Base-by-base conservation (phyloP, 2,329 filamentous ascomycete genomes). In the Fusarium sp. region DNA sequence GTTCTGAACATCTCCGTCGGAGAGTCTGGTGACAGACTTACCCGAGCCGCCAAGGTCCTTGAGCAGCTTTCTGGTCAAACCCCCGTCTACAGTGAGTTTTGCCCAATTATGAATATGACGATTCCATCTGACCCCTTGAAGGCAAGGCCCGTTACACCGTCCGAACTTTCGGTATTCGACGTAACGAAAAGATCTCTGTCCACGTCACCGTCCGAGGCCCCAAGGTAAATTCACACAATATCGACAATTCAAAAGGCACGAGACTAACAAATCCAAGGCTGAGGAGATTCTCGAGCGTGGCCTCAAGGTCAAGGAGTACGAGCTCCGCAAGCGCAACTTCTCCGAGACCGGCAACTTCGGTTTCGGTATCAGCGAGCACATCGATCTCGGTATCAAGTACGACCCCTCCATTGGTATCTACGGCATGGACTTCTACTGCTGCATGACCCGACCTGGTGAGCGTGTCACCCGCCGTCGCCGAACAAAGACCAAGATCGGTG, bases 291-390 rank as follows among this genome's bases (percentile, higher is more conserved):
- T 99, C 82, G 96, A 99, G 93, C 95, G 96, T 90, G 96, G 96
- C 84, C 92, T 99, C 84, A 99, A 99, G 92, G 96, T 99, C 91
- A 99, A 99, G 94, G 96, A 99, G 88, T 99, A 99, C 89, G 96
- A 99, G 87, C 89, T 99, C 80, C 92, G 93, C 87, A 97, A 96
- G 91, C 92, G 93, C 86, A 99, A 99, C 93, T 99, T 99, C 92
- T 95, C 92, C 82, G 93, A 97, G 90, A 98, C 95, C 76, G 96
- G 96, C 84, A 97, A 98, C 92, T 99, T 99, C 84, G 96, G 96
- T 79, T 99, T 99, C 90, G 96, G 96, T 89, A 99, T 99, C 89
- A 94, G 89, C 88, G 96, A 99, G 89, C 96, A 99, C 92, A 99
- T 99, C 86, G 96, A 99, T 90, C 90, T 99, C 80, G 96, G 96